Conservation (phyloP, 2,329 filamentous ascomycete genomes). For the Colletotrichum sansevieriae region DNA sequence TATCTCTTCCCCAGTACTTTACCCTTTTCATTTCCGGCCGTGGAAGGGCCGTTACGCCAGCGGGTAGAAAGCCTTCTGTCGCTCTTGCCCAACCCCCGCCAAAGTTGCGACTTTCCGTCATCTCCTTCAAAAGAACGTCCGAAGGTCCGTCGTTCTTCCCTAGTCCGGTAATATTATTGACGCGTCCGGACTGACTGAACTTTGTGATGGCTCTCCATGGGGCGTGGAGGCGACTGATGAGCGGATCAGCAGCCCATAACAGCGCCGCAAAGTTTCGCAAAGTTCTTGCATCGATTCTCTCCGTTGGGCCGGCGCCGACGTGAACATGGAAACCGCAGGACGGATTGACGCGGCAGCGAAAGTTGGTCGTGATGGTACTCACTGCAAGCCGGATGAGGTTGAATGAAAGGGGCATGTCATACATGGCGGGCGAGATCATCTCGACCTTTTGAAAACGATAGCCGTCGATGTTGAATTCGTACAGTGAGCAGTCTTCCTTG, state of each 20-base stretch:
- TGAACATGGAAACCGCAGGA: slow-evolving; percentile 54
- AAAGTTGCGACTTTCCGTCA: not conserved
- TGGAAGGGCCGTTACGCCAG: too few relatives aligned
- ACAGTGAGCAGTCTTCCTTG: slow-evolving; percentile 20
- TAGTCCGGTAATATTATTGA: slow-evolving; percentile 11
- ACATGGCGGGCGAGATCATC: slow-evolving; percentile 51
- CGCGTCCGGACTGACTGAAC: slow-evolving; percentile 37
- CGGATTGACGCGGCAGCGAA: slow-evolving; percentile 51
- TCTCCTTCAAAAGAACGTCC: slow-evolving; percentile 3
- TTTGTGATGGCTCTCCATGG: slow-evolving; percentile 47
- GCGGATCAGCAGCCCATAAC: slow-evolving; percentile 53
- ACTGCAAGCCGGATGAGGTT: slow-evolving; percentile 49
- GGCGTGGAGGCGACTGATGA: slow-evolving; percentile 52
- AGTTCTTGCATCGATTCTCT: slow-evolving; percentile 47
- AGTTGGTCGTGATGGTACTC: slow-evolving; percentile 48
- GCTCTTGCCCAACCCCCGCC: not conserved
- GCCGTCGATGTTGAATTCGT: slow-evolving; percentile 25
- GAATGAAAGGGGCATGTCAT: slow-evolving; percentile 47
- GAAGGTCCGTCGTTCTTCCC: slow-evolving; percentile 14
- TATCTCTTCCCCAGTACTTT: slow-evolving; percentile 44
- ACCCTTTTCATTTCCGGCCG: slow-evolving; percentile 18
- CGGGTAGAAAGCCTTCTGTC: too few relatives aligned
- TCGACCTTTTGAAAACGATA: slow-evolving; percentile 48
- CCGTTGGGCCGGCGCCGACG: slow-evolving; percentile 49
- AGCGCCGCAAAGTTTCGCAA: slow-evolving; percentile 50